Percentiles rank a stretch among this genome's conserved stretches.
These are phyloP conservation scores for Monascus purpureus DNA, from an alignment of 495 filamentous ascomycete species.

Conservation along the genomic window DNA sequence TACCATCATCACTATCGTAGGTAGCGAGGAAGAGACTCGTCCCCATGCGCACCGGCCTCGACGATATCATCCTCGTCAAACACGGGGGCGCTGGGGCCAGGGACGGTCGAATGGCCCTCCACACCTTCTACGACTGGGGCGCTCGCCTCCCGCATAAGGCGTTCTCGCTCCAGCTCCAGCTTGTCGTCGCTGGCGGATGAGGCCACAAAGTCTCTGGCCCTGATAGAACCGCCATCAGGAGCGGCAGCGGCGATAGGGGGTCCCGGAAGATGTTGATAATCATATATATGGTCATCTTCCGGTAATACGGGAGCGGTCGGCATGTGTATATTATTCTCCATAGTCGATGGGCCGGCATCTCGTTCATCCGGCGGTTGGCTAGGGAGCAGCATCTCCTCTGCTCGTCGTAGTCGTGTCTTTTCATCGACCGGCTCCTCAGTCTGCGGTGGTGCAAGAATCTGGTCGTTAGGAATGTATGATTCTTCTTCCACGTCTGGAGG, in stretches of 20 bases:
- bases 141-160: constrained; percentile 58
- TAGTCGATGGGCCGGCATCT: constrained; percentile 34
- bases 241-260: constrained; percentile 3
- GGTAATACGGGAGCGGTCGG: constrained; percentile 25
- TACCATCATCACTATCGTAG: constrained; percentile 19
- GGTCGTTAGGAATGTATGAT: constrained; percentile 12
- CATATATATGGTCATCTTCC: constrained; percentile 25
- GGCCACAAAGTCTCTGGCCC: constrained; percentile 6
- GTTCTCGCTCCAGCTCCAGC: constrained; percentile 64
- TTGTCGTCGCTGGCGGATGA: constrained; percentile 52
- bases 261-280: constrained; percentile 23
- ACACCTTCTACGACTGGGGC: constrained; percentile 34
- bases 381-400: constrained; percentile 55
- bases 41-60: constrained; percentile 24
- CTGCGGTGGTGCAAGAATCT: constrained; percentile 39
- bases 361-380: constrained; percentile 46
- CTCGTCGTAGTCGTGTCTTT: constrained; percentile 51
- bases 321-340: constrained; percentile 12
- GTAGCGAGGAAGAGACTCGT: constrained; percentile 35
- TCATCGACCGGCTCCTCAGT: constrained; percentile 46
- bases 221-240: constrained; percentile 5
- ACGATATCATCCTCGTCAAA: constrained; percentile 46
- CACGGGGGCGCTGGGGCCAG: constrained; percentile 48
- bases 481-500: constrained; percentile 11
- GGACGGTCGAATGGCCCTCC: constrained; percentile 15